Evolutionary conservation across 2,329 filamentous ascomycete genomes (phyloP).

Genomic region (Trichoderma sp.): DNA sequence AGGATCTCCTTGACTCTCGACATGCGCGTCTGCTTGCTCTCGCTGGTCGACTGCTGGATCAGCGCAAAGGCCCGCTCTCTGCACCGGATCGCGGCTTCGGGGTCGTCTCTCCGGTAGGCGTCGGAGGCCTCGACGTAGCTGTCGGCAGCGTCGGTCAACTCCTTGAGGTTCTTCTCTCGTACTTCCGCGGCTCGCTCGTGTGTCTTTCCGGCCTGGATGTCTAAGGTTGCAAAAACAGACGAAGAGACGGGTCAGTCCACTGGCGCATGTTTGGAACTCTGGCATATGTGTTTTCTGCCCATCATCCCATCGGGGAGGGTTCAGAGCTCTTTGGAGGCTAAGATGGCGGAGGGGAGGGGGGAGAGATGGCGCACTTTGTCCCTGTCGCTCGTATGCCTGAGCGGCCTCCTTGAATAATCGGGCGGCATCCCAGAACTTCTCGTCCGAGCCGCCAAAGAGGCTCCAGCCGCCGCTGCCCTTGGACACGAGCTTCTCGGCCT

Average conservation of each 20-base stretch:
- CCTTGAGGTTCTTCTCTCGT: constrained; percentile 78
- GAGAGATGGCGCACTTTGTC: constrained; percentile 63
- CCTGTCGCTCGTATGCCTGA: constrained; percentile 88
- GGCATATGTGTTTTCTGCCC: no score
- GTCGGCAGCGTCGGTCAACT: constrained; percentile 91
- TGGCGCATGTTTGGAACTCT: background rate
- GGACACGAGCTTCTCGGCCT: constrained; percentile 85
- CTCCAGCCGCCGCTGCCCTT: constrained; percentile 80
- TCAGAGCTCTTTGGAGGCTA: background rate
- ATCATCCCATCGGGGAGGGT: constrained; percentile 1
- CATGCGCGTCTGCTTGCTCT: constrained; percentile 88
- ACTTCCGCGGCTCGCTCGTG: constrained; percentile 86
- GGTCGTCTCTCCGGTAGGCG: constrained; percentile 84
- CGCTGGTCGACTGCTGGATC: constrained; percentile 82
- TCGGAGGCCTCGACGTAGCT: constrained; percentile 90
- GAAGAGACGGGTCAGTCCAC: background rate
- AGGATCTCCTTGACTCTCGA: constrained; percentile 89
- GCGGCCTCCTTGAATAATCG: constrained; percentile 86
- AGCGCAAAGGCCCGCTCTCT: constrained; percentile 62
- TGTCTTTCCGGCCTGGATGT: constrained; percentile 80
- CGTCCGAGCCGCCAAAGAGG: constrained; percentile 82
- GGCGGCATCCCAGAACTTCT: constrained; percentile 88
- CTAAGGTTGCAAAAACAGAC: constrained; percentile 46
- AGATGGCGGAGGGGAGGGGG: background rate
- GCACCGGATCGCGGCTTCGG: constrained; percentile 79